Evolutionary conservation across 2,329 filamentous ascomycete species (phyloP).

Genomic region (Fusarium gaditjirri): DNA sequence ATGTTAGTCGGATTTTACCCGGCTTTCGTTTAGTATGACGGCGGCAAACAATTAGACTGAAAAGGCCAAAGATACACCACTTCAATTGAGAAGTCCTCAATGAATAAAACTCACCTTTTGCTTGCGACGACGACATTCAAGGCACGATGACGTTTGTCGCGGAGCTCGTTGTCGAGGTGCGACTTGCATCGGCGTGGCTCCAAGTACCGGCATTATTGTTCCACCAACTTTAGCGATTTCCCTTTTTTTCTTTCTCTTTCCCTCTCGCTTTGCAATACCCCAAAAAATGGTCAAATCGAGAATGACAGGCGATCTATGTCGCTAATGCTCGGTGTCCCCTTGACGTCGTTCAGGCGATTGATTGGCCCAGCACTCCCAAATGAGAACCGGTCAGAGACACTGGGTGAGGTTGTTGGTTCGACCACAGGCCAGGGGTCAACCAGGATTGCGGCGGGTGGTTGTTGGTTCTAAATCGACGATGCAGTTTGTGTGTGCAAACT

Average conservation of each 20-base stretch:
- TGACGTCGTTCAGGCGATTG: background rate
- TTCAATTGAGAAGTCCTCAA: background rate
- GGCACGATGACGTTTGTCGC: slow-evolving; percentile 56
- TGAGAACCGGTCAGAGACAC: slow-evolving; percentile 7
- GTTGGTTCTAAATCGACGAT: slow-evolving; percentile 19
- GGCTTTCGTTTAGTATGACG: too few species aligned
- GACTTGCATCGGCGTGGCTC: slow-evolving; percentile 34
- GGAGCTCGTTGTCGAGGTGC: slow-evolving; percentile 36
- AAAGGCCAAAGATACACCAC: background rate
- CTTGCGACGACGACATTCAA: slow-evolving; percentile 62
- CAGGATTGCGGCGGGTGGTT: slow-evolving; percentile 11
- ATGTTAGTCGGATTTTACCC: background rate
- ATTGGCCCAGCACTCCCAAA: slow-evolving; percentile 7
- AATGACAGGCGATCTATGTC: background rate
- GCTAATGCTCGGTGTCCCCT: background rate
- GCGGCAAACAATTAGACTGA: background rate
- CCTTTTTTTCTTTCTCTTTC: too few species aligned
- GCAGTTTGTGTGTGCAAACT: background rate
- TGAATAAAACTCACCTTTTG: slow-evolving; percentile 55
- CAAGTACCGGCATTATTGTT: slow-evolving; percentile 32
- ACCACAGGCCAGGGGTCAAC: slow-evolving; percentile 3
- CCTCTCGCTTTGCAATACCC: background rate
- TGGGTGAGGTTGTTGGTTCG: slow-evolving; percentile 26
- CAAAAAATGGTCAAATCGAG: background rate
- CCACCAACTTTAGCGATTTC: slow-evolving; percentile 12